Base-by-base conservation (phyloP, 169 alveolate species). In the Plasmodium relictum region DNA sequence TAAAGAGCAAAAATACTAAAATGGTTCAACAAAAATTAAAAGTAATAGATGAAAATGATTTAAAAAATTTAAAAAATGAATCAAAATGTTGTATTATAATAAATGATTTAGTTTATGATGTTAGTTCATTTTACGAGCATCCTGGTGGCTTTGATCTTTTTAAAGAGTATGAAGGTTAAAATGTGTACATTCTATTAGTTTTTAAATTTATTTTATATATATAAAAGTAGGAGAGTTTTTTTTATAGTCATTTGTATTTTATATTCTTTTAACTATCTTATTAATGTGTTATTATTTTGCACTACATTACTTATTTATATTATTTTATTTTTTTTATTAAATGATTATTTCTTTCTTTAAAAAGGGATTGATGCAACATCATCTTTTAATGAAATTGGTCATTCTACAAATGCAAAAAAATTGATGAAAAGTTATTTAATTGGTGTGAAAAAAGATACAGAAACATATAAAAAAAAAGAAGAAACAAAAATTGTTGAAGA, bases 351-450 rank as follows among this genome's bases (percentile, higher is more conserved):
- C 12, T 6, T 73, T 44, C 65, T 10, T 39, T 52, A 24, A 45
- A 41, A 62, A 87, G 92, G 92, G 31, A 56, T 66, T n/a, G 92
- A 87, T 65, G 74, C 92, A 42, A 87, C 92, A n/a, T 66, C 22
- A 37, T 68, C 78, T 16, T 87, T 87, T 24, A 18, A 9, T 9
- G 65, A 70, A 50, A 54, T 87, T 45, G 92, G 92, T 2, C 92
- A 87, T 69, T 87, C 92, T 20, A 20, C 24, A 22, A 56, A 44
- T 48, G 92, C 92, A 5, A 58, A 73, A 66, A 45, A 87, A 24
- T 48, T 87, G 73, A 87, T 87, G 92, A 62, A 52, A 45, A 66
- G 14, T 16, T 88, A 54, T 74, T 69, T 76, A 45, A 66, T 88
- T 54, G 89, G 93, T 44, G 73, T 74, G 59, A 70, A 41, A 20